Conservation (phyloP, 176 grass and related monocot species). For the Oryza glaberrima region DNA sequence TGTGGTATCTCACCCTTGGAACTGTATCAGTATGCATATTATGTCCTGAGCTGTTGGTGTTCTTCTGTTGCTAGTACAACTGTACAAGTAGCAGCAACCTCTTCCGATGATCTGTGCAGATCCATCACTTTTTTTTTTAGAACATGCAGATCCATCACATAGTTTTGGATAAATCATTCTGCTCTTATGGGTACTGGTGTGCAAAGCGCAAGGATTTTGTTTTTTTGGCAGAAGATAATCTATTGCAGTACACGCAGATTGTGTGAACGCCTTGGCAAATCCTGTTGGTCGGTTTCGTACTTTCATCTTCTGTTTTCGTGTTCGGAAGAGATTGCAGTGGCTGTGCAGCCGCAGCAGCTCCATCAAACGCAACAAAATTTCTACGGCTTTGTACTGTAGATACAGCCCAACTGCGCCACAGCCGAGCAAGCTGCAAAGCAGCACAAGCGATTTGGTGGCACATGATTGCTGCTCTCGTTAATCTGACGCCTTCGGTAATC, state of each 20-base stretch:
- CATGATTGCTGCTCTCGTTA: neutral
- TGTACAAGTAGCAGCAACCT: neutral
- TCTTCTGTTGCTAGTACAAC: neutral
- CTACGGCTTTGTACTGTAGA: no score
- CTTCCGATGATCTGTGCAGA: neutral
- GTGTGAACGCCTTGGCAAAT: neutral
- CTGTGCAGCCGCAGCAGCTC: no score
- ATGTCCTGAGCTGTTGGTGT: neutral
- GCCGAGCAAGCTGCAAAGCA: no score
- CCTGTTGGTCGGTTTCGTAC: neutral
- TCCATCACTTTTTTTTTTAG: neutral
- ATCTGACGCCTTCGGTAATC: no score
- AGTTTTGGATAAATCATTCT: neutral
- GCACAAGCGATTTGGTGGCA: neutral
- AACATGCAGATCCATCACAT: neutral
- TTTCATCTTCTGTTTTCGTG: no score
- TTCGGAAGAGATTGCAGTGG: no score
- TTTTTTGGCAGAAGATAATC: no score
- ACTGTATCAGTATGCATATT: neutral
- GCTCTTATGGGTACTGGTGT: neutral
- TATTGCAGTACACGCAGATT: neutral
- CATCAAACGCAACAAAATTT: no score
- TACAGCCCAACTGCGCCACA: no score
- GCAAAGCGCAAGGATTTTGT: no score
- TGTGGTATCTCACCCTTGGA: neutral